phyloP scores from a whole-genome alignment of 164 flowering plant species.

The Houttuynia cordata region DNA sequence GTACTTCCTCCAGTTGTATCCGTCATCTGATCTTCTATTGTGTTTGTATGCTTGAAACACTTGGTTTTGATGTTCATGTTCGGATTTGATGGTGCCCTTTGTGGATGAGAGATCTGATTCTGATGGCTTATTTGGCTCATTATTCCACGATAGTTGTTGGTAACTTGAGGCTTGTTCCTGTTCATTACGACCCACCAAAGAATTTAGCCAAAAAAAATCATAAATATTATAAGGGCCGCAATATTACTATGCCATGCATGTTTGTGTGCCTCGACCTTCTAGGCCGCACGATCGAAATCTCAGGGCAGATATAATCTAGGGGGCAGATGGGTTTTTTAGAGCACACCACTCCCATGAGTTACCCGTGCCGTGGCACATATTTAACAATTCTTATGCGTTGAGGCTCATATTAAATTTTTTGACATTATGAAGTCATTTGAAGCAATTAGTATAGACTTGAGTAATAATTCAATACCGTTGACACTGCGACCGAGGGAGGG shows the following conservation, averaged over 20 bases:
- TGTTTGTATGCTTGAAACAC: slow-evolving; percentile 26
- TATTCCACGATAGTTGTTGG: background rate
- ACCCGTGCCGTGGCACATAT: too few species aligned
- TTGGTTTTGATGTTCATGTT: background rate
- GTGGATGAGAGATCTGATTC: background rate
- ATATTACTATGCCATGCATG: too few species aligned
- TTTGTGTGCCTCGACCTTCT: too few species aligned
- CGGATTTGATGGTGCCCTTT: background rate
- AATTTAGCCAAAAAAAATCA: background rate
- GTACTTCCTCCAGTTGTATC: slow-evolving; percentile 84
- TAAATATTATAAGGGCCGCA: too few species aligned
- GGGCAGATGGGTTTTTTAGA: too few species aligned
- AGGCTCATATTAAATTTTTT: too few species aligned
- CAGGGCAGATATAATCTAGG: too few species aligned
- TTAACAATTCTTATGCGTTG: too few species aligned
- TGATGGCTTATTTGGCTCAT: background rate
- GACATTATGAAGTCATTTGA: too few species aligned
- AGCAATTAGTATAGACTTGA: too few species aligned
- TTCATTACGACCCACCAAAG: background rate
- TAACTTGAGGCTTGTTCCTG: background rate
- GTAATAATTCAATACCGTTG: background rate
- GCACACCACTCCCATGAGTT: too few species aligned
- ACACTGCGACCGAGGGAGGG: background rate
- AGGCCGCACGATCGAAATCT: too few species aligned
- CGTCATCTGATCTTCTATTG: slow-evolving; percentile 58